These are phyloP conservation scores for Apostasia shenzhenica DNA, from an alignment of 106 monocot genomes.

Conservation along the genomic window DNA sequence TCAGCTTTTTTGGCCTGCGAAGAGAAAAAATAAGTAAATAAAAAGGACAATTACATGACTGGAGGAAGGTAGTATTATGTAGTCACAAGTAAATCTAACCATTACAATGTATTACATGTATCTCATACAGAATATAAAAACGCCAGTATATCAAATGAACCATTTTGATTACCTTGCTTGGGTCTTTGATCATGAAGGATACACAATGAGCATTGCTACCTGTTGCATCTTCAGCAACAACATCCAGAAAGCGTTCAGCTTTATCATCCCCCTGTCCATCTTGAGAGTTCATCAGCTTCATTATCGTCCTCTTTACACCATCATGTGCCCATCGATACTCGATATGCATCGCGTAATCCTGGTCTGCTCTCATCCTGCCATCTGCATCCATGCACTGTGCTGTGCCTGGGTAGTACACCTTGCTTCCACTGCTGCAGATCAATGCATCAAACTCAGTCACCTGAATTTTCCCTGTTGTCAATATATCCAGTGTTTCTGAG, in stretches of 20 bases:
- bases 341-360: slow-evolving; percentile 73
- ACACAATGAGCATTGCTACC: slow-evolving; percentile 75
- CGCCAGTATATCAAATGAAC: neutral
- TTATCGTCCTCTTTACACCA: slow-evolving; percentile 58
- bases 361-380: slow-evolving; percentile 59
- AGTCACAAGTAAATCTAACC: too few species aligned
- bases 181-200: slow-evolving; percentile 64
- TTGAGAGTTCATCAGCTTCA: slow-evolving; percentile 48
- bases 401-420: slow-evolving; percentile 94
- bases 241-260: neutral
- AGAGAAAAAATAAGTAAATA: too few species aligned
- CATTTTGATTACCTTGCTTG: slow-evolving; percentile 36
- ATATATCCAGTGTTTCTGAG: slow-evolving; percentile 44
- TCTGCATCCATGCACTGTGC: slow-evolving; percentile 43
- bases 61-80: too few species aligned
- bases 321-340: slow-evolving; percentile 83
- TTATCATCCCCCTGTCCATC: slow-evolving; percentile 15
- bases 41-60: neutral
- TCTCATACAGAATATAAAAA: neutral
- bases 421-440: slow-evolving; percentile 86
- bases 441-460: slow-evolving; percentile 78
- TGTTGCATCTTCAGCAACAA: slow-evolving; percentile 39
- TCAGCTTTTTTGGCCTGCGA: slow-evolving; percentile 53
- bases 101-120: too few species aligned
- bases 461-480: slow-evolving; percentile 51